Base-by-base conservation (phyloP, 768 basidiomycete genomes). In the Mycena belliarum region DNA sequence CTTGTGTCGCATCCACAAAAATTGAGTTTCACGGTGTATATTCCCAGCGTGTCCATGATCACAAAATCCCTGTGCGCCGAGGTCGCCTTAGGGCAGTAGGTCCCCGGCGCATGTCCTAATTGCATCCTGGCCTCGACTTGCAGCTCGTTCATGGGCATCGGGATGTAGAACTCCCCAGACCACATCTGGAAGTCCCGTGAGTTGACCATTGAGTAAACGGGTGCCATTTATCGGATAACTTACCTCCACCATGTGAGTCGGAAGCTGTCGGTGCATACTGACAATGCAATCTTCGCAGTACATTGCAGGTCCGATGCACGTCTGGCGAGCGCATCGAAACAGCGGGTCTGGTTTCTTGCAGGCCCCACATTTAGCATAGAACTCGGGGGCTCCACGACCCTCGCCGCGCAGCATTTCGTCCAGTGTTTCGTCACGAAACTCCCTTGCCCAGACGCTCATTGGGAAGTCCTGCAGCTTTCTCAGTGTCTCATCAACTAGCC, bases 181-280 rank as follows among this genome's bases (percentile, higher is more conserved):
- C 45, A 45, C 16, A 29, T 21, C 35, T 38, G 23, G 10, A 3
- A 33, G 11, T 7, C n/a, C 6, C 10, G 38, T 32, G 11, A 9
- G 7, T 7, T 40, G n/a, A 16, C 15, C 38, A 40, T n/a, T n/a
- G 6, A 11, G 14, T n/a, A 14, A 10, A 46, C 6, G 38, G 38
- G 45, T n/a, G 14, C 2, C 15, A 42, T n/a, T n/a, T n/a, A n/a
- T n/a, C n/a, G n/a, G n/a, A n/a, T n/a, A 15, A n/a, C n/a, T n/a
- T 42, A 60, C 59, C 53, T 60, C 59, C 21, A 60, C 11, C n/a
- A 21, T 26, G 29, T 60, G 59, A 2, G 54, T 42, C 12, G 59
- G 59, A 3, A 40, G 21, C 16, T 40, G 38, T 4, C 21, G 1
- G 29, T 60, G 59, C 21, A 37, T 4, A 11, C 43, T 53, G n/a